Evolutionary conservation across 805 yeast species (phyloP).

Genomic region (Yamadazyma tumulicola): DNA sequence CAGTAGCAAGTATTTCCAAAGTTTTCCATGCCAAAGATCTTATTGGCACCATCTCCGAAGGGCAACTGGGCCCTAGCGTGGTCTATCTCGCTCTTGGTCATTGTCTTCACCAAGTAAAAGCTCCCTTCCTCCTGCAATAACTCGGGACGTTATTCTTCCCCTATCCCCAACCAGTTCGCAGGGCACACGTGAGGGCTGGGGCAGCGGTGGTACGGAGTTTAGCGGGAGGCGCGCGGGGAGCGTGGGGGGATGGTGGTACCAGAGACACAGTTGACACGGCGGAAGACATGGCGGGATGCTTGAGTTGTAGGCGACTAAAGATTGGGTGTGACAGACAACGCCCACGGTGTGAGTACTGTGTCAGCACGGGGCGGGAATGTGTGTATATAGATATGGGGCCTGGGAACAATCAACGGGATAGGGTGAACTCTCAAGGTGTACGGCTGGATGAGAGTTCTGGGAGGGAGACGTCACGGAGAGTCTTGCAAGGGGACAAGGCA

Average conservation of each 20-base stretch:
- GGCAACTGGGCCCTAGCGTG: slow-evolving; percentile 8
- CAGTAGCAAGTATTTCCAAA: slow-evolving; percentile 93
- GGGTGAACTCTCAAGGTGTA: too few species aligned
- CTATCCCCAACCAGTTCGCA: too few species aligned
- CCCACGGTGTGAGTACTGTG: slow-evolving; percentile 10
- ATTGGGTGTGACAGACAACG: slow-evolving; percentile 6
- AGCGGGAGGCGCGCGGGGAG: not conserved
- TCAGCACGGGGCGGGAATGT: slow-evolving; percentile 7
- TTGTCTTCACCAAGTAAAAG: too few species aligned
- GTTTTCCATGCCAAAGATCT: slow-evolving; percentile 78
- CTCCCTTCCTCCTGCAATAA: too few species aligned
- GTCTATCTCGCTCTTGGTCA: slow-evolving; percentile 11
- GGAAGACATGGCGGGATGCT: too few species aligned
- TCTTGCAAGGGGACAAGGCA: too few species aligned
- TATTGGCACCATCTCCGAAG: slow-evolving; percentile 65
- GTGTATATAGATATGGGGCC: slow-evolving; percentile 5
- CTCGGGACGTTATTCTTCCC: too few species aligned
- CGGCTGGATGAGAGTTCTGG: too few species aligned
- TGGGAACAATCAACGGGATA: too few species aligned
- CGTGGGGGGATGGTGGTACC: too few species aligned
- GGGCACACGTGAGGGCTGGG: not conserved
- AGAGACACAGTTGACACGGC: too few species aligned
- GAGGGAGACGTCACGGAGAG: too few species aligned
- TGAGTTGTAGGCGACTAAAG: slow-evolving; percentile 8
- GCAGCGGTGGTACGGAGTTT: not conserved